Conservation (phyloP, 805 yeast species). For the Limtongia smithiae region DNA sequence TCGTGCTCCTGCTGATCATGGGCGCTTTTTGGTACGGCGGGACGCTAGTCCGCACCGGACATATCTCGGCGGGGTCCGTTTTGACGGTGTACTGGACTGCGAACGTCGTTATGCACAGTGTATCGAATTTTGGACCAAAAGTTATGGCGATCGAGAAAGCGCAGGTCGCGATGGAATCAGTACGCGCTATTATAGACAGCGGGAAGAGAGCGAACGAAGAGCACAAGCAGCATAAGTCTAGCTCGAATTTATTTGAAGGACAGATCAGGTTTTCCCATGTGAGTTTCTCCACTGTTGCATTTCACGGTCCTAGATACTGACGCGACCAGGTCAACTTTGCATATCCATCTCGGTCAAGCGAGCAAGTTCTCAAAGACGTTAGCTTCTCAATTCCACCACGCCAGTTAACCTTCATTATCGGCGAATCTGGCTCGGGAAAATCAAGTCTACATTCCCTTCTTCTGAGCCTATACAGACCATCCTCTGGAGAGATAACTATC, state of each 20-base stretch:
- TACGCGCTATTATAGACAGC: slow-evolving; percentile 34
- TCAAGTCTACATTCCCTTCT: slow-evolving; percentile 71
- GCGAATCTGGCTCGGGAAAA: slow-evolving; percentile 91
- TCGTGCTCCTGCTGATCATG: slow-evolving; percentile 72
- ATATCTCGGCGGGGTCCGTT: slow-evolving; percentile 57
- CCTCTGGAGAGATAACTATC: slow-evolving; percentile 55
- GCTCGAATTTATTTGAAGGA: slow-evolving; percentile 40
- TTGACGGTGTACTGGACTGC: slow-evolving; percentile 83
- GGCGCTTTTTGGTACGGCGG: slow-evolving; percentile 94
- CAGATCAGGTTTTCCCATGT: slow-evolving; percentile 49
- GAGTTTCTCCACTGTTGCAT: too few relatives aligned
- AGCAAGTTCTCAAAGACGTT: slow-evolving; percentile 47
- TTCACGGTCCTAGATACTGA: not conserved
- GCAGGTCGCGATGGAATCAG: slow-evolving; percentile 56
- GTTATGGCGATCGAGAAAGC: slow-evolving; percentile 67
- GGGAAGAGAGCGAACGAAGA: slow-evolving; percentile 13
- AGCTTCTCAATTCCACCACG: slow-evolving; percentile 47
- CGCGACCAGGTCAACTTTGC: slow-evolving; percentile 42
- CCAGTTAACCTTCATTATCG: slow-evolving; percentile 62
- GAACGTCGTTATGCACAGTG: slow-evolving; percentile 60
- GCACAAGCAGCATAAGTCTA: slow-evolving; percentile 25
- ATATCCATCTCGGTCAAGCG: slow-evolving; percentile 56
- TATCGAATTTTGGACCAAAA: slow-evolving; percentile 55
- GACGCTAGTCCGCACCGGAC: slow-evolving; percentile 52
- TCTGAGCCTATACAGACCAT: slow-evolving; percentile 52